Evolutionary conservation across 192 early-diverging fungal species (phyloP).

Genomic region (Neocallimastix lanati): DNA sequence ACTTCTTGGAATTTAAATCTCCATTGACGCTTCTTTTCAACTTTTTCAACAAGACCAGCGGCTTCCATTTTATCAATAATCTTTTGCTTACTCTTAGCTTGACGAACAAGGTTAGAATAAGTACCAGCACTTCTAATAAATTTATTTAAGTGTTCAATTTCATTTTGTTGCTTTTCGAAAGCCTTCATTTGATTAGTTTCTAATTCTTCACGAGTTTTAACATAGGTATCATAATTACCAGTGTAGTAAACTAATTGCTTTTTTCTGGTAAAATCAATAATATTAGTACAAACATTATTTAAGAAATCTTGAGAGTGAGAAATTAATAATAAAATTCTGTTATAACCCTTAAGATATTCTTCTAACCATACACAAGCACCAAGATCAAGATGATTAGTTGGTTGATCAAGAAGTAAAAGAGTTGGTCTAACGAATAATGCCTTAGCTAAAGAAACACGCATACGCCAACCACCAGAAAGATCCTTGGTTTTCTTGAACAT

Average conservation of each 20-base stretch:
- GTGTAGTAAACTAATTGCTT: constrained; percentile 74
- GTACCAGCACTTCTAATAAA: constrained; percentile 98
- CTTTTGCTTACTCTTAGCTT: constrained; percentile 98
- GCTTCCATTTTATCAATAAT: constrained; percentile 99
- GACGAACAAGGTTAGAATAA: constrained; percentile 93
- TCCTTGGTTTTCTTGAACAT: constrained; percentile 90
- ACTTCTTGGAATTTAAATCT: constrained; percentile 76
- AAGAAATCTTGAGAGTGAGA: constrained; percentile 94
- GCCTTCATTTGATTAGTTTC: constrained; percentile 99
- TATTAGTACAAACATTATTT: constrained; percentile 90
- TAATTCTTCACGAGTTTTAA: constrained; percentile 84
- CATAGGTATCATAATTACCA: constrained; percentile 93
- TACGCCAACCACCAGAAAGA: constrained; percentile 98
- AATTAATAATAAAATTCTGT: constrained; percentile 69
- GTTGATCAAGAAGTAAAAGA: constrained; percentile 37
- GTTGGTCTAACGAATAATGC: constrained; percentile 90
- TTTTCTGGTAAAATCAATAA: constrained; percentile 80
- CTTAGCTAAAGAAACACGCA: constrained; percentile 91
- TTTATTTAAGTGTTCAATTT: constrained; percentile 97
- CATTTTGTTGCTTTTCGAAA: constrained; percentile 95
- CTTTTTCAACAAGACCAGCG: constrained; percentile 90
- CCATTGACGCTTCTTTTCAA: constrained; percentile 53
- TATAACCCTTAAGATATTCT: constrained; percentile 58
- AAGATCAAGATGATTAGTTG: constrained; percentile 39
- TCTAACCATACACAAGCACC: constrained; percentile 76